phyloP scores from a whole-genome alignment of 805 yeast species.

The Pichia kluyveri region DNA sequence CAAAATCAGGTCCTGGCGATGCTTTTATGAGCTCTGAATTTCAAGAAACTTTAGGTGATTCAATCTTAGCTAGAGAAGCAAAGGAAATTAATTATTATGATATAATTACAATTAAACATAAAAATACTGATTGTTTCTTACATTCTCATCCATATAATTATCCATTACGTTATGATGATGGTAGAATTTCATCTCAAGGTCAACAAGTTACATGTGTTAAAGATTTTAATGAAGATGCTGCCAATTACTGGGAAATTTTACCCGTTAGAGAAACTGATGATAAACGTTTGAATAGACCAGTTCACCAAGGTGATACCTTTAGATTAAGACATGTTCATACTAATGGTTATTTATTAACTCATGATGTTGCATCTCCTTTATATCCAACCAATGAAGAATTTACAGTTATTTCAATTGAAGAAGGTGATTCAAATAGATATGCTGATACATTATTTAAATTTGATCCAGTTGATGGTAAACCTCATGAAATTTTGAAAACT shows the following conservation, averaged over 20 bases:
- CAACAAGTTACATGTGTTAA: conserved; percentile 81
- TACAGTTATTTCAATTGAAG: conserved; percentile 59
- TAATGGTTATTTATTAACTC: conserved; percentile 72
- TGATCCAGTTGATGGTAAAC: conserved; percentile 48
- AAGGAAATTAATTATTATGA: conserved; percentile 71
- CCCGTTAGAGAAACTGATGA: conserved; percentile 46
- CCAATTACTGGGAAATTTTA: conserved; percentile 65
- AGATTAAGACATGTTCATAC: conserved; percentile 79
- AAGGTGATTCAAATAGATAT: conserved; percentile 39
- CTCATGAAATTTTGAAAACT: conserved; percentile 49
- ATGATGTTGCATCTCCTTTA: conserved; percentile 93
- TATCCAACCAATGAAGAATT: conserved; percentile 92
- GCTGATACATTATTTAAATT: conserved; percentile 75
- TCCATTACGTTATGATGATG: conserved; percentile 93
- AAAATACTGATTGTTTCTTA: conserved; percentile 65
- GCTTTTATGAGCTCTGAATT: conserved; percentile 89
- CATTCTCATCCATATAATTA: conserved; percentile 75
- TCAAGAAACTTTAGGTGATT: conserved; percentile 86
- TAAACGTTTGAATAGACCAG: conserved; percentile 33
- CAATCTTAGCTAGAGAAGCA: conserved; percentile 62
- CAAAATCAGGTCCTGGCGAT: conserved; percentile 93
- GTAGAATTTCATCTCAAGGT: conserved; percentile 87
- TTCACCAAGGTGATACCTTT: conserved; percentile 62
- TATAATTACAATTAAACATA: conserved; percentile 66
- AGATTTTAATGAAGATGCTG: conserved; percentile 54